Base-by-base conservation (phyloP, 1,284 basidiomycete genomes). In the Mycosarcoma maydis region DNA sequence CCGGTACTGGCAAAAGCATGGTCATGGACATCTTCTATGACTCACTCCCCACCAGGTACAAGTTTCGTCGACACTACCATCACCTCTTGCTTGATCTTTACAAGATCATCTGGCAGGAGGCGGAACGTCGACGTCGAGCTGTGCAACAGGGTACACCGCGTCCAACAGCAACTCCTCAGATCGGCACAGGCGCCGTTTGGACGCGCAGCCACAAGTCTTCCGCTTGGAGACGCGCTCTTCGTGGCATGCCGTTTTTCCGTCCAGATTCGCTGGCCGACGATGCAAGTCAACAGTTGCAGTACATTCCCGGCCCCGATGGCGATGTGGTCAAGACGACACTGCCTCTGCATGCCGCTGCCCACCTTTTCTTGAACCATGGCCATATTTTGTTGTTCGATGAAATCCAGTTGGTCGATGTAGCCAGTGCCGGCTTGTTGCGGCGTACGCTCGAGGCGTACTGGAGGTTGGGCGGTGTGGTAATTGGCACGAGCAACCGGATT, bases 371-470 rank as follows among this genome's bases (percentile, higher is more conserved):
- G 40, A 82, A 84, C 4, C 82, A 84, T 19, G 86, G 87, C 42
- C 87, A 86, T 85, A 83, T 88, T 3, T 83, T 88, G 38, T 85
- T 87, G 10, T 89, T 90, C 76, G 89, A 90, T 77, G 88, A 91
- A 81, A 83, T 90, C 2, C 89, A 90, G 76, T 84, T 90, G 3
- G 84, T 89, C n/a, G 88, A 90, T 74, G 87, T 90, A 1, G 87
- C 88, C 1, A 87, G 87, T 50, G 87, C 88, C 1, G 80, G 81
- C 0, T 83, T 90, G 13, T 84, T 90, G 3, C 85, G 88, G n/a
- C 86, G 90, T 56, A 88, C 90, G 2, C 80, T 90, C 6, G 87
- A 87, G 22, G 90, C 88, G 86, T 91, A 88, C 75, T 90, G 89
- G 89, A 85, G 89, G 3, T 85, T 90, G 71, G 90, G 89, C 16